A percentile compares a stretch with the other conserved stretches of the same genome.
These are phyloP conservation scores for Monilinia vaccinii-corymbosi DNA, from an alignment of 2,329 filamentous ascomycete genomes.

Conservation along the genomic window DNA sequence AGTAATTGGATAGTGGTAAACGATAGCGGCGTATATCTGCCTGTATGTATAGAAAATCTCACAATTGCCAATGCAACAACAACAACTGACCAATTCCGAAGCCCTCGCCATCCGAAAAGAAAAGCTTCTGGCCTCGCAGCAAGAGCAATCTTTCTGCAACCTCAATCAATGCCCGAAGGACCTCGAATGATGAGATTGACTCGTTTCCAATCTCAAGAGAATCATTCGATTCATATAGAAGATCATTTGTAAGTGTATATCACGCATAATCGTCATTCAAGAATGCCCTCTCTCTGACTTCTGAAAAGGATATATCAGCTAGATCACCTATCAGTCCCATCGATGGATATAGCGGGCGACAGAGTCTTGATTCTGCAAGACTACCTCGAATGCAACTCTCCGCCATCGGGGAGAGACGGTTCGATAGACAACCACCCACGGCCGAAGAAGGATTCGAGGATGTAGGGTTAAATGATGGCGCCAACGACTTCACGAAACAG, in stretches of 20 bases:
- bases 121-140: constrained; percentile 60
- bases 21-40: constrained; percentile 89
- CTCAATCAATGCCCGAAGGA: constrained; percentile 51
- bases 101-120: constrained; percentile 85
- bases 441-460: constrained; percentile 83
- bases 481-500: constrained; percentile 34
- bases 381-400: constrained; percentile 54
- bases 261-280: background rate
- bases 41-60: constrained; percentile 46
- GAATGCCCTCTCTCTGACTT: constrained; percentile 10
- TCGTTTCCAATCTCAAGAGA: constrained; percentile 93
- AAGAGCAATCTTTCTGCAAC: constrained; percentile 41
- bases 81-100: constrained; percentile 34
- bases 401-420: constrained; percentile 46
- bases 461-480: constrained; percentile 75
- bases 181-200: constrained; percentile 55
- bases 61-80: constrained; percentile 17
- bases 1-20: constrained; percentile 66
- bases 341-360: constrained; percentile 53
- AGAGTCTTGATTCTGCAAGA: constrained; percentile 71
- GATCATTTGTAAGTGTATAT: constrained; percentile 72
- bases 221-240: constrained; percentile 92
- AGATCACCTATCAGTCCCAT: constrained; percentile 60
- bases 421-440: constrained; percentile 53
- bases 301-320: constrained; percentile 76